Evolutionary conservation across 495 filamentous ascomycete species (phyloP).

Genomic region (Articulospora tetracladia): DNA sequence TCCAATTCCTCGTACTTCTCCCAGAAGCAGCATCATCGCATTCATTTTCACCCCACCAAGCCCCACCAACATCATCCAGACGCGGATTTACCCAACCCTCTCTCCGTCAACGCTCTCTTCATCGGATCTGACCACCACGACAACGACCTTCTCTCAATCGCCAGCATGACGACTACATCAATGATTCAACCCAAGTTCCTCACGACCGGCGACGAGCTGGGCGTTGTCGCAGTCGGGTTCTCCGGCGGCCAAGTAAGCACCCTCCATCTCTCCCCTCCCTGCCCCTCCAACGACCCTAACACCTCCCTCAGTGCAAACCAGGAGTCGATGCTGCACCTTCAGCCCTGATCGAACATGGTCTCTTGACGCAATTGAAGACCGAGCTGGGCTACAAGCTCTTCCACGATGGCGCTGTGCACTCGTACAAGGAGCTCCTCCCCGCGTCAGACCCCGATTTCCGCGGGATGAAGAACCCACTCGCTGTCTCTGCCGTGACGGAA

Average conservation of each 20-base stretch:
- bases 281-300: conserved; percentile 7
- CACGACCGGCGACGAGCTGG: conserved; percentile 68
- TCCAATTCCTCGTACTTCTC: not conserved
- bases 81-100: not conserved
- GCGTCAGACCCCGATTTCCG: conserved; percentile 70
- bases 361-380: conserved; percentile 76
- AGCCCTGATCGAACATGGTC: conserved; percentile 84
- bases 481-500: conserved; percentile 84
- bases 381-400: conserved; percentile 86
- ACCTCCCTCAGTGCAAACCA: conserved; percentile 64
- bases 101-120: not conserved
- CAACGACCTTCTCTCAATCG: not conserved
- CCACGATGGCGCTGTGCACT: conserved; percentile 80
- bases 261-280: conserved; percentile 3
- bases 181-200: conserved; percentile 82
- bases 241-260: conserved; percentile 85
- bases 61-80: not conserved
- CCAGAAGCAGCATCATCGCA: not conserved
- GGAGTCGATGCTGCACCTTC: conserved; percentile 92
- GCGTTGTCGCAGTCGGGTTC: conserved; percentile 93
- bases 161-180: conserved; percentile 60
- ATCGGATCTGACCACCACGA: too few species aligned
- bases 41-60: not conserved
- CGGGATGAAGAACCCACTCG: conserved; percentile 87
- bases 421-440: conserved; percentile 75